These are phyloP conservation scores for Liquidambar formosana DNA, from an alignment of 164 flowering plant species.

Conservation along the genomic window DNA sequence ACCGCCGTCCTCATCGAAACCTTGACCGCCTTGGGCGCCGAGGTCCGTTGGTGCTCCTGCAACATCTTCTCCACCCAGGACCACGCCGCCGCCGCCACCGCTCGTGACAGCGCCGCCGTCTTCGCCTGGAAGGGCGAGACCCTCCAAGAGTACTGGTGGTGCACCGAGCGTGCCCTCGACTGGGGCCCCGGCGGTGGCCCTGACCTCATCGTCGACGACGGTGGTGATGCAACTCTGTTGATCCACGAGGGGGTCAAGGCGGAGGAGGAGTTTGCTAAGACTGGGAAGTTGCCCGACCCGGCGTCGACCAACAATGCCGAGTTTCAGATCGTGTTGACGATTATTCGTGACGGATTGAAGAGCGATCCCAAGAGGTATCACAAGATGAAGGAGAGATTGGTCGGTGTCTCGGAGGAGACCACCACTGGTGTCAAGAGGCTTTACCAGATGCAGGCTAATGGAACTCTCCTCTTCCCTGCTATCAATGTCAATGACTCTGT, in stretches of 20 bases:
- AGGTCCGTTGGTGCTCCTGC: conserved; percentile 41
- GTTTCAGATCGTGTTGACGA: conserved; percentile 44
- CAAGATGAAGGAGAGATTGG: conserved; percentile 21
- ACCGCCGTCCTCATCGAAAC: conserved; percentile 39
- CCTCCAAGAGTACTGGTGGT: conserved; percentile 44
- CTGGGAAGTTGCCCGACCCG: conserved; percentile 40
- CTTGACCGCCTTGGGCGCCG: conserved; percentile 34
- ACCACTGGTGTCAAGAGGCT: conserved; percentile 40
- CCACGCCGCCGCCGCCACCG: conserved; percentile 23
- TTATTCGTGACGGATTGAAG: conserved; percentile 46
- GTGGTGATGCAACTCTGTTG: conserved; percentile 31
- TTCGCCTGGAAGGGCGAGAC: conserved; percentile 23
- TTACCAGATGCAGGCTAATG: conserved; percentile 35
- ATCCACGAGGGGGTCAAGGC: conserved; percentile 39
- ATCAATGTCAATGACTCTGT: conserved; percentile 74
- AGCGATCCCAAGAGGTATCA: conserved; percentile 46
- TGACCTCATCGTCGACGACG: conserved; percentile 38
- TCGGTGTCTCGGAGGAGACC: conserved; percentile 42
- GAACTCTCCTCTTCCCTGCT: conserved; percentile 31
- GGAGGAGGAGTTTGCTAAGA: conserved; percentile 28
- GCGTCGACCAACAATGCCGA: conserved; percentile 41
- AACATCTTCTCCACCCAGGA: conserved; percentile 25
- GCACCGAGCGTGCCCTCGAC: conserved; percentile 34
- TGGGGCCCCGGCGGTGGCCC: conserved; percentile 41
- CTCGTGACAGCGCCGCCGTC: conserved; percentile 37